Evolutionary conservation across 208 protist genomes (phyloP).

Genomic region (Crithidia brevicula): DNA sequence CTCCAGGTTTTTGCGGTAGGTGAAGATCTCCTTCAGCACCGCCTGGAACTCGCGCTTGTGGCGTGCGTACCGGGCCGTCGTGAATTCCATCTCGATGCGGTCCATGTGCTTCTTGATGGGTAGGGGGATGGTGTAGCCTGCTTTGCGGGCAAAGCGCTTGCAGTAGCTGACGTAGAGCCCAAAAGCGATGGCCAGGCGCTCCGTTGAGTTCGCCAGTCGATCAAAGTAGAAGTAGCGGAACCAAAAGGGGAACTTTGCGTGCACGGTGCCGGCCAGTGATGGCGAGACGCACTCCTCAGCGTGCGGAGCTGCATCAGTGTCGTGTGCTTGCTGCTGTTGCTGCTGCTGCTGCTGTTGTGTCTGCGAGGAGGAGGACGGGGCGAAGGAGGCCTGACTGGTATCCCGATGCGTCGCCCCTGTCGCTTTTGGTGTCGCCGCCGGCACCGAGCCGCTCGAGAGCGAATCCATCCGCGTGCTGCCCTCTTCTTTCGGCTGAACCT

Average conservation of each 20-base stretch:
- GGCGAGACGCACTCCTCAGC: background rate
- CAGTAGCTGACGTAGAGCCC: slow-evolving; percentile 8
- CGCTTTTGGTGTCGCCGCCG: background rate
- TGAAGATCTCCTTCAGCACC: slow-evolving; percentile 10
- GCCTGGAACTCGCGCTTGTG: slow-evolving; percentile 14
- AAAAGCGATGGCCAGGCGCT: slow-evolving; percentile 10
- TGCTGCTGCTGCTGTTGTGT: background rate
- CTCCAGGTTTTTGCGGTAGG: slow-evolving; percentile 12
- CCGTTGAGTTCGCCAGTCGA: slow-evolving; percentile 1
- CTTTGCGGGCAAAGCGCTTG: slow-evolving; percentile 7
- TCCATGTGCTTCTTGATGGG: slow-evolving; percentile 15
- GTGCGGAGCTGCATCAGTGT: background rate
- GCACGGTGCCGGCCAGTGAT: background rate
- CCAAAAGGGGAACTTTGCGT: slow-evolving; percentile 6
- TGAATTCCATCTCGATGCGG: slow-evolving; percentile 4
- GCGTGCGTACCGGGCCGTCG: slow-evolving; percentile 9
- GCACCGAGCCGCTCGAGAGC: background rate
- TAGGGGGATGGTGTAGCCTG: background rate
- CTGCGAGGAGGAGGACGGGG: background rate
- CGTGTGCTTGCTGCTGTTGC: background rate
- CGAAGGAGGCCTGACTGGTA: too few species aligned
- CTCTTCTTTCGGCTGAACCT: too few species aligned
- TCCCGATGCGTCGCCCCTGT: background rate
- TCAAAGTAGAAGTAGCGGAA: slow-evolving; percentile 19
- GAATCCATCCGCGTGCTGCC: background rate